Conservation (phyloP, 1,139 yeast species). For the Taphrina pruni region DNA sequence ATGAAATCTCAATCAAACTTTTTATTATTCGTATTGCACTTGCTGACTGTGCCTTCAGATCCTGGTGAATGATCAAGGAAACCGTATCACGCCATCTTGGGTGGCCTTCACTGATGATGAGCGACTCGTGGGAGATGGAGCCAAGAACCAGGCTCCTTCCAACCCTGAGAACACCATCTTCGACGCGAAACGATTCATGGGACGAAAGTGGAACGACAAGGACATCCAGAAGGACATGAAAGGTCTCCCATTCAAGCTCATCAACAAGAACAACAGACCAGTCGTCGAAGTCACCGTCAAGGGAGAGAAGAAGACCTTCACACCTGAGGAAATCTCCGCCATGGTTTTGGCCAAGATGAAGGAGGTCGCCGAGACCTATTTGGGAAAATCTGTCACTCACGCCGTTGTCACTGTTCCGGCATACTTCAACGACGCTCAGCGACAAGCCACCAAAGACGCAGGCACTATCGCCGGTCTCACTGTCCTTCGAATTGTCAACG, state of each 20-base stretch:
- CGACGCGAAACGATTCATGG: constrained; percentile 86
- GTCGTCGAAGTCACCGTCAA: constrained; percentile 72
- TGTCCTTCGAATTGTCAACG: constrained; percentile 92
- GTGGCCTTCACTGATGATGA: constrained; percentile 86
- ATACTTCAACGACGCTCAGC: constrained; percentile 96
- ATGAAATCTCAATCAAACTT: not conserved
- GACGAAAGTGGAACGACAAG: constrained; percentile 75
- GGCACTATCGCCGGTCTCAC: constrained; percentile 96
- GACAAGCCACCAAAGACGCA: constrained; percentile 98
- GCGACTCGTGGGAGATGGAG: constrained; percentile 92
- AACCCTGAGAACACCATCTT: constrained; percentile 80
- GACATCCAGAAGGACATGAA: constrained; percentile 81
- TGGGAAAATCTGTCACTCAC: constrained; percentile 86
- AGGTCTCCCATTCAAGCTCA: constrained; percentile 75
- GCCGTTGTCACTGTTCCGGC: constrained; percentile 98
- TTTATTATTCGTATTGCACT: not conserved
- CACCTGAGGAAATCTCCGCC: constrained; percentile 90
- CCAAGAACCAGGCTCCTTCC: constrained; percentile 88
- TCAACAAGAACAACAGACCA: constrained; percentile 77
- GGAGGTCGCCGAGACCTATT: constrained; percentile 88
- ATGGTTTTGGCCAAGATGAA: constrained; percentile 93
- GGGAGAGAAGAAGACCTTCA: constrained; percentile 71
- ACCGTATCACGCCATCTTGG: constrained; percentile 90
- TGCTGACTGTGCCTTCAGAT: constrained; percentile 52
- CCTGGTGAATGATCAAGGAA: constrained; percentile 93